Evolutionary conservation across 306 rosid species (phyloP).

Genomic region (Lathyrus tuberosus): DNA sequence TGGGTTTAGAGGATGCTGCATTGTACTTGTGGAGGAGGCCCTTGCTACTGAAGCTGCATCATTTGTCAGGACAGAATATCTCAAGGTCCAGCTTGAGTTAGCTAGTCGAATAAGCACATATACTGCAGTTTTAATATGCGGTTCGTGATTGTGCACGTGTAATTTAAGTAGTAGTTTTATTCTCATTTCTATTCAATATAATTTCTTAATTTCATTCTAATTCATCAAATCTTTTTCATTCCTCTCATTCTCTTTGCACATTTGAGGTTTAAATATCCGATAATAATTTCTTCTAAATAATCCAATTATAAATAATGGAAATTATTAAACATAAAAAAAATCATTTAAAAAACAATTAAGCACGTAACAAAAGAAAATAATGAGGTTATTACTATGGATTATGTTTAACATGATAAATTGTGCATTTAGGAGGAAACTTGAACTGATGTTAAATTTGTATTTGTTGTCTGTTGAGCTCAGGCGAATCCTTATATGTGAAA

Average conservation of each 20-base stretch:
- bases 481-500: too few relatives aligned
- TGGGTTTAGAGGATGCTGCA: constrained; percentile 93
- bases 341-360: too few relatives aligned
- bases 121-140: constrained; percentile 69
- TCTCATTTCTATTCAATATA: not conserved
- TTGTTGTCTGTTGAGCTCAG: too few relatives aligned
- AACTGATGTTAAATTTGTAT: too few relatives aligned
- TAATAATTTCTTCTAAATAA: too few relatives aligned
- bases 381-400: too few relatives aligned
- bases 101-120: constrained; percentile 48
- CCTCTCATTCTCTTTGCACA: not conserved
- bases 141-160: constrained; percentile 73
- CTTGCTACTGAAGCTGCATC: constrained; percentile 73
- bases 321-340: too few relatives aligned
- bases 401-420: too few relatives aligned
- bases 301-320: too few relatives aligned
- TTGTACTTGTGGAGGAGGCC: constrained; percentile 76
- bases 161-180: constrained; percentile 40
- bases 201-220: not conserved
- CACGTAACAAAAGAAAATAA: too few relatives aligned
- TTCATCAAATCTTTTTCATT: not conserved
- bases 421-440: too few relatives aligned
- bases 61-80: constrained; percentile 68
- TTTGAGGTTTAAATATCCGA: not conserved
- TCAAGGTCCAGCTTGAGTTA: constrained; percentile 62